Evolutionary conservation across 2,329 filamentous ascomycete species (phyloP).

Genomic region (Didymella exigua): DNA sequence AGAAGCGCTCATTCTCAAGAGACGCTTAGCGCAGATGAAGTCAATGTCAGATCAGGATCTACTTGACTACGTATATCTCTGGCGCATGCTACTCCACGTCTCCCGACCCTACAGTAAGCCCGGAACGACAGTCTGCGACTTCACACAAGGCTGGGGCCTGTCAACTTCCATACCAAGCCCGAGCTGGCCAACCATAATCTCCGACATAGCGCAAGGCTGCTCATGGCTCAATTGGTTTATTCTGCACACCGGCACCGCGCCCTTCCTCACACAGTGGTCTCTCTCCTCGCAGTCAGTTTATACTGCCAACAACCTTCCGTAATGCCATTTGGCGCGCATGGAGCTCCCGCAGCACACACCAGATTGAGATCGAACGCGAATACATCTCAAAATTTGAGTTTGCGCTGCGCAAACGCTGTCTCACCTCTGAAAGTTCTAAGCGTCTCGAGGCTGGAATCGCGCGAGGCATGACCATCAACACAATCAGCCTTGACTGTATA

Average conservation of each 20-base stretch:
- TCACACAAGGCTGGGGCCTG: neutral
- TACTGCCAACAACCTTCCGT: constrained; percentile 3
- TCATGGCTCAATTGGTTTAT: constrained; percentile 28
- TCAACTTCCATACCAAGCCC: neutral
- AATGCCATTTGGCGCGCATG: constrained; percentile 18
- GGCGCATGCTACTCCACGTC: constrained; percentile 17
- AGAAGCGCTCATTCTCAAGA: constrained; percentile 17
- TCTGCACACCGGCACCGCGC: constrained; percentile 16
- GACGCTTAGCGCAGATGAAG: constrained; percentile 11
- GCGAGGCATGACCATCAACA: constrained; percentile 20
- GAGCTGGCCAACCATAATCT: constrained; percentile 19
- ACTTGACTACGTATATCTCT: constrained; percentile 22
- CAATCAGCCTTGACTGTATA: constrained; percentile 27
- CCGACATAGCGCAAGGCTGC: constrained; percentile 22
- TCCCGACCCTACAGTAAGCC: constrained; percentile 22
- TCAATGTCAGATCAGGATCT: constrained; percentile 16
- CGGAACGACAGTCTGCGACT: neutral
- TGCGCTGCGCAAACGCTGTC: constrained; percentile 21
- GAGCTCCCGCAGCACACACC: constrained; percentile 12
- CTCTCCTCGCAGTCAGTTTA: neutral
- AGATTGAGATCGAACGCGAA: constrained; percentile 26
- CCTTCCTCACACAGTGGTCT: constrained; percentile 22
- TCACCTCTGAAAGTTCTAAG: constrained; percentile 12
- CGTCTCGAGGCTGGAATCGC: constrained; percentile 19
- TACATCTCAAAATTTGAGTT: constrained; percentile 24